Evolutionary conservation across 2,329 filamentous ascomycete genomes (phyloP).

Genomic region (Fusarium beomiforme): DNA sequence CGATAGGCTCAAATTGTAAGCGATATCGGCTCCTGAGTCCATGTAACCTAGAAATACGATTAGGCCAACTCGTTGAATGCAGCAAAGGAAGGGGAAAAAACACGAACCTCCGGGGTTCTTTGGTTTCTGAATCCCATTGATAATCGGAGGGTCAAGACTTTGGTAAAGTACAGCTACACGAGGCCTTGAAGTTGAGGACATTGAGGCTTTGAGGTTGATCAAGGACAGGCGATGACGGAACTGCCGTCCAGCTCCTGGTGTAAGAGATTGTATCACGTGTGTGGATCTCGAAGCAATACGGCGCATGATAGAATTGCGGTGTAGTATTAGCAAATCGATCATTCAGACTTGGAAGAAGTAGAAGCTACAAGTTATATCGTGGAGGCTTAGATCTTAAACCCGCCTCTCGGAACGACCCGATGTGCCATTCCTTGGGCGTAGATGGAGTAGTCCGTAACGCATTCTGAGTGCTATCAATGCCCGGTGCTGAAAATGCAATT

Average conservation of each 20-base stretch:
- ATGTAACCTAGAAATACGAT: constrained; percentile 22
- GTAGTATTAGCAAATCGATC: background rate
- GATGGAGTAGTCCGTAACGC: background rate
- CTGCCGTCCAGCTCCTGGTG: background rate
- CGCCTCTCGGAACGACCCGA: background rate
- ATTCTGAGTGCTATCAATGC: background rate
- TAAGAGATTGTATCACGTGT: background rate
- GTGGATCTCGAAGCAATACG: background rate
- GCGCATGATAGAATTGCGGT: background rate
- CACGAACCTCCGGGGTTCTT: constrained; percentile 54
- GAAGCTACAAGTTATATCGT: background rate
- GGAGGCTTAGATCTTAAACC: background rate
- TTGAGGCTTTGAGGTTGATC: background rate
- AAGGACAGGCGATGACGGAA: background rate
- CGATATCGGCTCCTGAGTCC: constrained; percentile 34
- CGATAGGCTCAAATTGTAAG: constrained; percentile 26
- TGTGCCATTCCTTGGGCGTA: background rate
- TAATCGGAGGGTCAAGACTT: constrained; percentile 56
- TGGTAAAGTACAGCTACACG: constrained; percentile 58
- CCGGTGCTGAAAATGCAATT: background rate
- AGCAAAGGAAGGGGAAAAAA: background rate
- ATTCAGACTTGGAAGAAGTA: background rate
- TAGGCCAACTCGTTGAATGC: background rate
- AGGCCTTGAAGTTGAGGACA: background rate
- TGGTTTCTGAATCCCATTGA: constrained; percentile 59